phyloP scores from a whole-genome alignment of 345 rosid genomes.

The Dipteronia dyeriana region DNA sequence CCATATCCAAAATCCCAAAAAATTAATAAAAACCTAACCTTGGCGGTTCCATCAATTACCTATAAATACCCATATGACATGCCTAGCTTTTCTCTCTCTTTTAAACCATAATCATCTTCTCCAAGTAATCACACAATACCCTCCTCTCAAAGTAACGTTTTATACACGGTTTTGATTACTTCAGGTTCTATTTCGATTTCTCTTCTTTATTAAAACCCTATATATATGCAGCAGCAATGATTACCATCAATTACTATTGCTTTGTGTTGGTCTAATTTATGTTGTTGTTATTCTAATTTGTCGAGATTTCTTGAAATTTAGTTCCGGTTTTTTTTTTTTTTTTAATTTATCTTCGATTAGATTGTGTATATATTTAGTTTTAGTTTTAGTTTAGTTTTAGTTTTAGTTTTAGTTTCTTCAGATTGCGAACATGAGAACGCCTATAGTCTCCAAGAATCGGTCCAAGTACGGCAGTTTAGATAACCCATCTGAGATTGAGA shows the following conservation, averaged over 20 bases:
- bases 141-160: not conserved
- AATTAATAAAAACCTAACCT: not conserved
- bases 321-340: not conserved
- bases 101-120: not conserved
- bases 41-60: slow-evolving; percentile 17
- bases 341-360: not conserved
- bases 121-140: not conserved
- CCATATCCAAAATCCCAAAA: not conserved
- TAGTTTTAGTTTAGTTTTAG: too few species aligned
- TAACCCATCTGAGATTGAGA: slow-evolving; percentile 4
- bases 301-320: not conserved
- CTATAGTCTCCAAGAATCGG: not conserved
- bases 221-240: not conserved
- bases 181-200: not conserved
- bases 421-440: not conserved
- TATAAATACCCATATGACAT: not conserved
- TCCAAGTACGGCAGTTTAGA: slow-evolving; percentile 2
- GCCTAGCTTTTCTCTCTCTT: not conserved
- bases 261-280: not conserved
- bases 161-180: not conserved
- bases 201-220: not conserved
- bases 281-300: not conserved
- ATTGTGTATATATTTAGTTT: not conserved
- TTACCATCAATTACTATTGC: not conserved
- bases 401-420: not conserved